Percentiles rank a stretch among this genome's conserved stretches.
Conservation (phyloP, 768 basidiomycete species). For the Psilocybe azurescens region DNA sequence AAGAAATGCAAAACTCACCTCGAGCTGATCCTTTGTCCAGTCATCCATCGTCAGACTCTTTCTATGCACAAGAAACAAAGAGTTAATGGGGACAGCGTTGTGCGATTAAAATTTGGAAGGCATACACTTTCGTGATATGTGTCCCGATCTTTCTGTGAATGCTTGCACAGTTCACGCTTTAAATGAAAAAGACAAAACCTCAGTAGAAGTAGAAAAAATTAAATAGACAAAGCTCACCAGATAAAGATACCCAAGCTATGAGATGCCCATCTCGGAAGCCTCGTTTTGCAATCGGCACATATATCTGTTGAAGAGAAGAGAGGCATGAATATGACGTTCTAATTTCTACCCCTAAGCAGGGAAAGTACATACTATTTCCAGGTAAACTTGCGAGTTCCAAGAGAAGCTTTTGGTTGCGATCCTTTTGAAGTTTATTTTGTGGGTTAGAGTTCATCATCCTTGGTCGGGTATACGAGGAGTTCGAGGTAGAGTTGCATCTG, state of each 20-base stretch:
- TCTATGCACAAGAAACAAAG: slow-evolving; percentile 40
- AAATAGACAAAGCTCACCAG: slow-evolving; percentile 54
- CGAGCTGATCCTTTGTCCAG: slow-evolving; percentile 89
- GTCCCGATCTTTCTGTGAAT: slow-evolving; percentile 96
- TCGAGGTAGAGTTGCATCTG: background rate
- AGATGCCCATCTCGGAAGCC: slow-evolving; percentile 88
- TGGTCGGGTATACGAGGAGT: background rate
- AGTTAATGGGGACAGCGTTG: background rate
- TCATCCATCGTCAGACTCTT: slow-evolving; percentile 90
- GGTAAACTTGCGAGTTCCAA: slow-evolving; percentile 72
- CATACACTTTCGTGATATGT: slow-evolving; percentile 92
- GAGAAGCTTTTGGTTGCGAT: slow-evolving; percentile 69
- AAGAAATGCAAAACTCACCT: slow-evolving; percentile 51
- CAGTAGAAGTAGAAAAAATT: background rate
- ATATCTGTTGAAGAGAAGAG: slow-evolving; percentile 52
- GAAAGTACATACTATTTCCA: slow-evolving; percentile 73
- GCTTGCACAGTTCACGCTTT: slow-evolving; percentile 84
- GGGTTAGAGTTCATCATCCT: slow-evolving; percentile 33
- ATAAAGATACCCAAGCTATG: slow-evolving; percentile 89
- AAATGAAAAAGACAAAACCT: slow-evolving; percentile 10
- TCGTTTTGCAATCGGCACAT: slow-evolving; percentile 93
- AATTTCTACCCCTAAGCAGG: slow-evolving; percentile 1
- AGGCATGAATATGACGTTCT: background rate
- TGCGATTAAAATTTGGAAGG: slow-evolving; percentile 14
- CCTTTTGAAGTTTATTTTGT: slow-evolving; percentile 62